Percentiles rank a stretch among this genome's conserved stretches.
phyloP scores from a whole-genome alignment of 371 early-diverging fungal genomes.

The Sporodiniella umbellata region DNA sequence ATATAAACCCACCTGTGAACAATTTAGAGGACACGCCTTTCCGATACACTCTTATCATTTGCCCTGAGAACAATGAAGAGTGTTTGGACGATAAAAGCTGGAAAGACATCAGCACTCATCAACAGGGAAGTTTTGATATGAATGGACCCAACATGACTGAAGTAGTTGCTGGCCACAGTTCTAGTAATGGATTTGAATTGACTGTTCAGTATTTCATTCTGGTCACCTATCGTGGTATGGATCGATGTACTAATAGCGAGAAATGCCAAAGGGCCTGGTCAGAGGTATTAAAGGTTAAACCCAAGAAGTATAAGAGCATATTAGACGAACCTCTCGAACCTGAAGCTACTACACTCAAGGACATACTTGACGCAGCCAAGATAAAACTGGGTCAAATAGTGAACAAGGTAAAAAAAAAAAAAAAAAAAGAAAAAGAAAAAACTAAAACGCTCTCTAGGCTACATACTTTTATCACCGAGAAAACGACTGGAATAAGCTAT shows the following conservation, averaged over 20 bases:
- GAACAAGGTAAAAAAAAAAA: constrained; percentile 22
- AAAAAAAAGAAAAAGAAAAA: background rate
- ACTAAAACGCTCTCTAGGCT: constrained; percentile 13
- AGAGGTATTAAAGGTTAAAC: constrained; percentile 18
- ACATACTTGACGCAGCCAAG: constrained; percentile 29
- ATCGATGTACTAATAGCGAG: constrained; percentile 11
- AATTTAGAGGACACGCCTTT: constrained; percentile 7
- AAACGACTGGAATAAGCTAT: constrained; percentile 37
- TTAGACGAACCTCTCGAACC: constrained; percentile 29
- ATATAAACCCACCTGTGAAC: background rate
- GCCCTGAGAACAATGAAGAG: constrained; percentile 7
- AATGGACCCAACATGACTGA: constrained; percentile 3
- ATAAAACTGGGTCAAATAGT: constrained; percentile 28
- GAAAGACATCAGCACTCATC: constrained; percentile 12
- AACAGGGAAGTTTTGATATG: constrained; percentile 24
- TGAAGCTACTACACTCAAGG: constrained; percentile 16
- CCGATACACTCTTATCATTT: constrained; percentile 26
- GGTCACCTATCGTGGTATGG: constrained; percentile 28
- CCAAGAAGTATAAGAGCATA: constrained; percentile 11
- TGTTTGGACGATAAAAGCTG: constrained; percentile 1
- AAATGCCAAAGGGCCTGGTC: constrained; percentile 17
- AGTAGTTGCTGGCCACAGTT: background rate
- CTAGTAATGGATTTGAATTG: constrained; percentile 1
- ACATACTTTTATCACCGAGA: constrained; percentile 24
- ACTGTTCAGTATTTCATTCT: constrained; percentile 35